Evolutionary conservation across 2,329 filamentous ascomycete genomes (phyloP), one percentile per base, ranked within the genome.

Genomic region (Curvularia spicifera): DNA sequence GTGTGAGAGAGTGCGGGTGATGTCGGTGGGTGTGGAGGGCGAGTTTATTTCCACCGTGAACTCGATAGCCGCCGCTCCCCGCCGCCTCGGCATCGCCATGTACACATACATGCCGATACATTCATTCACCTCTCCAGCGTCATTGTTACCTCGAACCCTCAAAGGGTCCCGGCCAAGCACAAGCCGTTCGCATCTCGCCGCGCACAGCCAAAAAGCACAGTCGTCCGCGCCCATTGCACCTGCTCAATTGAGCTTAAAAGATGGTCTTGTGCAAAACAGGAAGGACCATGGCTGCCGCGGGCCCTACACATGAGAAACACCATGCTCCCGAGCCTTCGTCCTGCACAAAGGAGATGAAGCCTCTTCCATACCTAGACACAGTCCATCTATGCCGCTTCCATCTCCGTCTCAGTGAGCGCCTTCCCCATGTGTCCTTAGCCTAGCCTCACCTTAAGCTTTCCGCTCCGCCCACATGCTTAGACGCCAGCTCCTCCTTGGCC

Each of bases 181-280:
- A 40, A 42, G 40, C 18, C 40, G 39, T 50, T 57, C 5, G 15
- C 28, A 20, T 22, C 39, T 22, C 18, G 18, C 26, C 4, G n/a
- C 28, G 24, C 43, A 29, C n/a, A 12, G 18, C 9, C 28, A 31
- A 20, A 28, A 33, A 44, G 45, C 24, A 46, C 24, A 31, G 45
- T 45, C 45, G 37, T n/a, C 10, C 20, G 29, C 20, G 13, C 13
- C 20, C 24, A 43, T 47, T 26, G 58, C 56, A 61, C 59, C 59
- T 61, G 56, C 59, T 61, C 33, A 22, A 55, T 58, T 24, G 44
- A 53, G 55, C 15, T 37, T 59, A 59, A 44, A 37, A 39, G 31
- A 28, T 10, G 45, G 29, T 48, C 50, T 57, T 54, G 55, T 58
- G 56, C 56, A 0, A 54, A 57, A 57, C 37, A 57, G 55, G 55